phyloP scores from a whole-genome alignment of 208 protist genomes.

The Zelonia costaricensis region DNA sequence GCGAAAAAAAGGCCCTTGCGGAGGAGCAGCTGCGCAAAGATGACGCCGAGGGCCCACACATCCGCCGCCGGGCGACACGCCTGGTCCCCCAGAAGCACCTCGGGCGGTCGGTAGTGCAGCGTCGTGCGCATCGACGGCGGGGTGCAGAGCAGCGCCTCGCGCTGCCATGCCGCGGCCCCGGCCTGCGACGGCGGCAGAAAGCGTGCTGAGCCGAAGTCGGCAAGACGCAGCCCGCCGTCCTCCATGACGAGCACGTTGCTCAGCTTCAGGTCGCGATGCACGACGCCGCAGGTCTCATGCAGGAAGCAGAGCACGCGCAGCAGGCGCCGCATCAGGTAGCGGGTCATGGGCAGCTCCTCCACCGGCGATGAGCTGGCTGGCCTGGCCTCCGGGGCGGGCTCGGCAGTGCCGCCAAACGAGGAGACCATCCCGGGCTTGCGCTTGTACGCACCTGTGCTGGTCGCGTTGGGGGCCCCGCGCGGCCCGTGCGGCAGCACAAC shows the following conservation, averaged over 20 bases:
- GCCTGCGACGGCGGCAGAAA: slow-evolving; percentile 30
- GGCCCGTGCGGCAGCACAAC: slow-evolving; percentile 23
- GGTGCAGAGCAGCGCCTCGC: slow-evolving; percentile 40
- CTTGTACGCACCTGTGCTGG: not conserved
- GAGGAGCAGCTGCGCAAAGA: slow-evolving; percentile 86
- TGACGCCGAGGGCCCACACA: slow-evolving; percentile 83
- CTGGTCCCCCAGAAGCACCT: slow-evolving; percentile 74
- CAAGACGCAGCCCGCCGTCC: slow-evolving; percentile 70
- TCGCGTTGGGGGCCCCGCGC: not conserved
- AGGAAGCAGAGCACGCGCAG: slow-evolving; percentile 67
- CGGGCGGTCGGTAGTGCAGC: slow-evolving; percentile 84
- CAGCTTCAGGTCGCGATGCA: slow-evolving; percentile 90
- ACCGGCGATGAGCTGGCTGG: slow-evolving; percentile 17
- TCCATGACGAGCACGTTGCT: slow-evolving; percentile 82
- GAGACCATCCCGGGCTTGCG: slow-evolving; percentile 19
- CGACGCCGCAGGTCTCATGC: slow-evolving; percentile 68
- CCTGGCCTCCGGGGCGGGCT: no score
- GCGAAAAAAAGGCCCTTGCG: slow-evolving; percentile 74
- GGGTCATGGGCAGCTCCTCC: slow-evolving; percentile 46
- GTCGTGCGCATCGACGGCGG: slow-evolving; percentile 79
- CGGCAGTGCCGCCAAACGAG: slow-evolving; percentile 1
- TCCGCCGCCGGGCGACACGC: slow-evolving; percentile 65
- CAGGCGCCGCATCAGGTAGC: slow-evolving; percentile 76
- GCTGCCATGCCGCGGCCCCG: not conserved
- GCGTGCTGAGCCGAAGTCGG: slow-evolving; percentile 88